Percentiles rank a stretch among this genome's conserved stretches.
Evolutionary conservation across 306 rosid genomes (phyloP).

Genomic region (Casuarina equisetifolia): DNA sequence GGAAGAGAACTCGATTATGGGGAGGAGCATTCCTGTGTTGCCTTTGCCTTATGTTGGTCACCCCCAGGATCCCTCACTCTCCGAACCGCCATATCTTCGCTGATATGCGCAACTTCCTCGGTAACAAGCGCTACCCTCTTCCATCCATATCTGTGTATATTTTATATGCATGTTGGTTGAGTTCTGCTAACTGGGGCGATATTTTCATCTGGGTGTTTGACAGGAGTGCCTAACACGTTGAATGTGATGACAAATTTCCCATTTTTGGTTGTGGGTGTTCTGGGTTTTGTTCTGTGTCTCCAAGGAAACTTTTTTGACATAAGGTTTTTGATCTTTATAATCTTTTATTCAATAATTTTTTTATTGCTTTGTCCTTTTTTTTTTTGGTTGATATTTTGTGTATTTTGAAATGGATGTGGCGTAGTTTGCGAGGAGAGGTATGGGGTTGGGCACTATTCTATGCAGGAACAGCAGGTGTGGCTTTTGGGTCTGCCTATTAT

Average conservation of each 20-base stretch:
- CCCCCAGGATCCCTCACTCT: slow-evolving; percentile 56
- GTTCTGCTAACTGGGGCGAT: slow-evolving; percentile 17
- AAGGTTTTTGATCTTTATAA: slow-evolving; percentile 35
- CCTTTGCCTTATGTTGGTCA: slow-evolving; percentile 36
- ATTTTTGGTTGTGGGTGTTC: slow-evolving; percentile 65
- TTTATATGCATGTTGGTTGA: background rate
- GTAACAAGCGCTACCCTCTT: slow-evolving; percentile 25
- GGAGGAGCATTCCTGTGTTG: slow-evolving; percentile 41
- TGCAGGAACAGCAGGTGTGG: slow-evolving; percentile 32
- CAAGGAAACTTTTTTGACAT: slow-evolving; percentile 50
- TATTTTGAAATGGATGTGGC: slow-evolving; percentile 15
- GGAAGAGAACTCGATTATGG: slow-evolving; percentile 41
- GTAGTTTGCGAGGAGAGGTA: slow-evolving; percentile 37
- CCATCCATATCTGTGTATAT: background rate
- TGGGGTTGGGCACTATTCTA: slow-evolving; percentile 44
- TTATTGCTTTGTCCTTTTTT: slow-evolving; percentile 12
- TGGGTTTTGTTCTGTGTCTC: slow-evolving; percentile 57
- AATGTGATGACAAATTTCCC: slow-evolving; percentile 74
- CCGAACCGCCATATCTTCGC: slow-evolving; percentile 45
- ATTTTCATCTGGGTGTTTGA: slow-evolving; percentile 30
- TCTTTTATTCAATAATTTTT: background rate
- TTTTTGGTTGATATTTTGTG: slow-evolving; percentile 24
- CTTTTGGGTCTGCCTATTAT: slow-evolving; percentile 43
- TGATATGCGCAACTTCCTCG: slow-evolving; percentile 71
- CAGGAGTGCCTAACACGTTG: slow-evolving; percentile 72